Conservation (phyloP, 2,329 filamentous ascomycete genomes). For the Polychaeton citri region DNA sequence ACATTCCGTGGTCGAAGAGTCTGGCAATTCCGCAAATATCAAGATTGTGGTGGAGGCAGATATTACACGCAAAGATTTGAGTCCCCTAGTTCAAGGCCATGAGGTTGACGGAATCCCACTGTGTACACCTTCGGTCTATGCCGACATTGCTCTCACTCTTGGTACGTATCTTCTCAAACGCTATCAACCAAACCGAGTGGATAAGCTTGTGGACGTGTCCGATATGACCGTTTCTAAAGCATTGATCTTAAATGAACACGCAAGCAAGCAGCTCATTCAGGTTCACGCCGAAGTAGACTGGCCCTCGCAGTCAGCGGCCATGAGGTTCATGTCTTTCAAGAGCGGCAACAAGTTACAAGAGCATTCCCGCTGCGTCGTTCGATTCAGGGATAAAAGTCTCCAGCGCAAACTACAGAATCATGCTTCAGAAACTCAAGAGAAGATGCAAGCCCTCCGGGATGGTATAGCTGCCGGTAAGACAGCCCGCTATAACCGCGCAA, state of each 20-base stretch:
- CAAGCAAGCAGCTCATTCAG: constrained; percentile 4
- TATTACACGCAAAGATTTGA: constrained; percentile 26
- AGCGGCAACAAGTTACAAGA: neutral
- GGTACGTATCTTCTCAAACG: constrained; percentile 14
- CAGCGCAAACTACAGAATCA: neutral
- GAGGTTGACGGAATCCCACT: constrained; percentile 28
- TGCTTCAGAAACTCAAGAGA: neutral
- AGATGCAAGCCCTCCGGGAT: constrained; percentile 1
- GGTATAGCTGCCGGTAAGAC: neutral
- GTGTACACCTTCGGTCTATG: constrained; percentile 24
- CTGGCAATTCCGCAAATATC: too few relatives aligned
- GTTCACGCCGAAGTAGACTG: constrained; percentile 2
- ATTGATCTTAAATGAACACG: constrained; percentile 8
- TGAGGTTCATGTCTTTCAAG: constrained; percentile 3
- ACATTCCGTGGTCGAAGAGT: constrained; percentile 23
- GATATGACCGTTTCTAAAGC: constrained; percentile 24
- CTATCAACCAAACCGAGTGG: constrained; percentile 1
- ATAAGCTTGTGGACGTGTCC: constrained; percentile 23
- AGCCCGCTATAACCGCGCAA: constrained; percentile 4
- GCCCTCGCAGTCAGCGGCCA: constrained; percentile 1
- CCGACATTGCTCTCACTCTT: constrained; percentile 21
- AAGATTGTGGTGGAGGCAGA: constrained; percentile 26
- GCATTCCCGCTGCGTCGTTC: neutral
- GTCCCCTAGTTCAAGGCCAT: constrained; percentile 29
- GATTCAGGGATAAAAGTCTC: neutral